Evolutionary conservation across 2,329 filamentous ascomycete genomes (phyloP), one percentile per base, ranked within the genome.

Genomic region (Lomentospora prolificans): DNA sequence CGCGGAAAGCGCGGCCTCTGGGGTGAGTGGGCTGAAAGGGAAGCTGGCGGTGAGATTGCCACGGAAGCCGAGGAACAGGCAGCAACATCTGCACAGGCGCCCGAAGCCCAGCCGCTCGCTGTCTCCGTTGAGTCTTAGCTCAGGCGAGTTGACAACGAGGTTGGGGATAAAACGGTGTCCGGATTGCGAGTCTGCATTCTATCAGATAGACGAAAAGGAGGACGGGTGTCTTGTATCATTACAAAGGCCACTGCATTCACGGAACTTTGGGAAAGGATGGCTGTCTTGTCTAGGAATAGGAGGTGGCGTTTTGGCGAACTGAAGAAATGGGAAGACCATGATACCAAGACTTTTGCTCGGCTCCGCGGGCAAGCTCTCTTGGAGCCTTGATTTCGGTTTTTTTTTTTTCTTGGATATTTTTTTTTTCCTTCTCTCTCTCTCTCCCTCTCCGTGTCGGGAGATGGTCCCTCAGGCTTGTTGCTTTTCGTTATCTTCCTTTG

Each of bases 1-100:
- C 80, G 90, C 61, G 90, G 87, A 58, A 99, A 99, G 80, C 82
- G 89, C 63, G 92, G 89, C n/a, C 84, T 99, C 2, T 99, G 94
- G 92, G 94, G 92, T 54, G 84, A 86, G 36, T 99, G 94, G 94
- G 94, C 94, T 0, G 94, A 97, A 75, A 76, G 78, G 36, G 82
- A 85, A 67, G 81, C 81, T 48, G 81, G 81, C 57, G 82, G 81
- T 52, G 81, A 84, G 67, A 81, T 82, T 56, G 79, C 76, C 10
- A 69, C 73, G 57, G 72, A 80, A 51, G 70, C 76, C 58, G 71
- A 75, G 61, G 69, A 72, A 6, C 71, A 75, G 61, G 28, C 54
- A 12, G 51, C 10, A 12, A 31, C 28, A 3, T 39, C 41, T 10
- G 51, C n/a, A n/a, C 56, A 14, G 33, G 56, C 10, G 52, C 56